Conservation (phyloP, 1,139 yeast genomes). For the Torulaspora pretoriensis region DNA sequence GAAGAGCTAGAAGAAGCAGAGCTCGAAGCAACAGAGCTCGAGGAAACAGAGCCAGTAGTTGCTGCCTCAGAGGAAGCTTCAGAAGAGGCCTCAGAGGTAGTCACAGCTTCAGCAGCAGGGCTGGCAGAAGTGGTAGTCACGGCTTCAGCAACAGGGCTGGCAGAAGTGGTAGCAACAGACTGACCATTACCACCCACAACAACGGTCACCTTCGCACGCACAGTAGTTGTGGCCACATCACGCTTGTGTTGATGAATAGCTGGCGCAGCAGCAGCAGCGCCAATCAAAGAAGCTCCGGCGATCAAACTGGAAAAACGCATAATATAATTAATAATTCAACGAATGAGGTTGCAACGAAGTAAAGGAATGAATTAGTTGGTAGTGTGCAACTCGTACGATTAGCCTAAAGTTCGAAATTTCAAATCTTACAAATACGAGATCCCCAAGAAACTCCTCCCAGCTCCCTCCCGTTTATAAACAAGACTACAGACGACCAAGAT, state of each 20-base stretch:
- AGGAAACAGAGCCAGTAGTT: constrained; percentile 36
- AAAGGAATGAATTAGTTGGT: constrained; percentile 16
- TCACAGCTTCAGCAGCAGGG: too few relatives aligned
- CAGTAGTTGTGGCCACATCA: constrained; percentile 43
- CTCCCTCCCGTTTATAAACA: neutral
- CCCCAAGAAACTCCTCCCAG: neutral
- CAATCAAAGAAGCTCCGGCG: constrained; percentile 37
- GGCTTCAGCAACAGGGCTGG: constrained; percentile 26
- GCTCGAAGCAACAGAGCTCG: constrained; percentile 34
- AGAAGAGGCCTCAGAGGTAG: neutral
- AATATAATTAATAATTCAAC: constrained; percentile 1
- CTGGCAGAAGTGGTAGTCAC: too few relatives aligned
- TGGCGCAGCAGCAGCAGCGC: constrained; percentile 40
- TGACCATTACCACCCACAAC: constrained; percentile 32
- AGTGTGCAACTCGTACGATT: constrained; percentile 5
- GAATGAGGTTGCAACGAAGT: constrained; percentile 10
- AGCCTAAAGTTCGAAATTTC: neutral
- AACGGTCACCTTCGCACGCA: constrained; percentile 39
- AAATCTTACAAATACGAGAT: neutral
- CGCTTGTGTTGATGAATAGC: constrained; percentile 46
- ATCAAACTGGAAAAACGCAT: constrained; percentile 38
- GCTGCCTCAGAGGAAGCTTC: constrained; percentile 31
- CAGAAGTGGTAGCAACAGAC: constrained; percentile 30
- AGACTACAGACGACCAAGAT: neutral
- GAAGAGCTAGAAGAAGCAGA: constrained; percentile 33